Evolutionary conservation across 2,329 filamentous ascomycete genomes (phyloP), one percentile per base, ranked within the genome.

Genomic region (Fonsecaea erecta): DNA sequence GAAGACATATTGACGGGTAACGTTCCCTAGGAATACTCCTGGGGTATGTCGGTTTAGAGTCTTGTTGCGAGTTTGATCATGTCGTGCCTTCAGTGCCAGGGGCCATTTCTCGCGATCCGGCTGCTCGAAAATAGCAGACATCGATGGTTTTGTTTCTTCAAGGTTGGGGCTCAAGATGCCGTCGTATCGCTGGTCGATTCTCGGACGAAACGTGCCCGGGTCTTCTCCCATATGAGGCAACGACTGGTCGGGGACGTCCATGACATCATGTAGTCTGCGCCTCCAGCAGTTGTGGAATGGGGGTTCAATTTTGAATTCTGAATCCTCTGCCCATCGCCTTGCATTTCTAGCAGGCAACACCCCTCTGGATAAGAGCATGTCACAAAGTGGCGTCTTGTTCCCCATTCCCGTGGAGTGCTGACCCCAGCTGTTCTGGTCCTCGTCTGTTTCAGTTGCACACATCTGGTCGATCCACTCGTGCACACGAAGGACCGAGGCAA

Each of bases 311-410:
- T 24, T 18, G 21, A 21, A 11, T 21, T 34, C 18, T 1, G 16
- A 24, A 35, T 18, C 32, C 9, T 52, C 30, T 48, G 48, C 28
- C 59, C 48, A 55, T 43, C 32, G 52, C 14, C 28, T 24, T 63
- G 40, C 21, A 34, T 48, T 24, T 37, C 60, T 52, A 2, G 18
- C 30, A 4, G 52, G 60, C 11, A 63, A 32, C 9, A 56, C 53
- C 7, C 60, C 60, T 18, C 18, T 54, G 12, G 52, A 35, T 37
- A 57, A 37, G 18, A 63, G 53, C 16, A 26, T 48, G 11, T 63
- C 60, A 37, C 60, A 63, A 8, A 63, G 51, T 21, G 60, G 40
- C 12, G 60, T 35, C 32, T 63, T 11, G 11, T 18, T 30, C 6
- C n/a, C 26, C 7, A 9, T 52, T 24, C 21, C 24, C 21, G 4